Evolutionary conservation across 371 early-diverging fungal species (phyloP).

Genomic region (Umbelopsis sp.): DNA sequence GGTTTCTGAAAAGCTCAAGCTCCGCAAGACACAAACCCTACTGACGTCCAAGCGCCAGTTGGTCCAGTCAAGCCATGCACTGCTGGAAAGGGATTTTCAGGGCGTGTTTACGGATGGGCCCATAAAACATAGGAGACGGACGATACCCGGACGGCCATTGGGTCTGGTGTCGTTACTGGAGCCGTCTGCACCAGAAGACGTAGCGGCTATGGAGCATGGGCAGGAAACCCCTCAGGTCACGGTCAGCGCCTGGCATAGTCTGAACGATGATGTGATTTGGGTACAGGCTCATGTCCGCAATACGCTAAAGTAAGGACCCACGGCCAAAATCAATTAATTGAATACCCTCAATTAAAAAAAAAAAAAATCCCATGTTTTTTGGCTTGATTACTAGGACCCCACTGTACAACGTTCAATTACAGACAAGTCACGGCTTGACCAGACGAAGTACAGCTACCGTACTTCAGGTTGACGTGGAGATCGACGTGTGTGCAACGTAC

Average conservation of each 20-base stretch:
- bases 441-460: neutral
- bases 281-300: conserved; percentile 8
- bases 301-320: neutral
- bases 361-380: too few relatives aligned
- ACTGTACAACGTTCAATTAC: neutral
- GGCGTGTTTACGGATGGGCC: neutral
- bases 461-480: neutral
- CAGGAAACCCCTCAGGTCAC: neutral
- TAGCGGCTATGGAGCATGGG: neutral
- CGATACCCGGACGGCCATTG: neutral
- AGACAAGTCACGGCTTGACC: neutral
- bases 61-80: neutral
- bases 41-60: neutral
- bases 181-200: neutral
- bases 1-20: neutral
- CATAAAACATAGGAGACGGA: neutral
- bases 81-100: neutral
- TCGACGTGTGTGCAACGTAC: conserved; percentile 15
- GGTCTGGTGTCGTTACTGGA: neutral
- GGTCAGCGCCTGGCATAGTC: neutral
- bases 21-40: neutral
- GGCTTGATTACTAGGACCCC: neutral
- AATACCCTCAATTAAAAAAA: too few relatives aligned
- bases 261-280: neutral
- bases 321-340: too few relatives aligned